phyloP scores from a whole-genome alignment of 2,329 filamentous ascomycete species.

The Bipolaris sorokiniana region DNA sequence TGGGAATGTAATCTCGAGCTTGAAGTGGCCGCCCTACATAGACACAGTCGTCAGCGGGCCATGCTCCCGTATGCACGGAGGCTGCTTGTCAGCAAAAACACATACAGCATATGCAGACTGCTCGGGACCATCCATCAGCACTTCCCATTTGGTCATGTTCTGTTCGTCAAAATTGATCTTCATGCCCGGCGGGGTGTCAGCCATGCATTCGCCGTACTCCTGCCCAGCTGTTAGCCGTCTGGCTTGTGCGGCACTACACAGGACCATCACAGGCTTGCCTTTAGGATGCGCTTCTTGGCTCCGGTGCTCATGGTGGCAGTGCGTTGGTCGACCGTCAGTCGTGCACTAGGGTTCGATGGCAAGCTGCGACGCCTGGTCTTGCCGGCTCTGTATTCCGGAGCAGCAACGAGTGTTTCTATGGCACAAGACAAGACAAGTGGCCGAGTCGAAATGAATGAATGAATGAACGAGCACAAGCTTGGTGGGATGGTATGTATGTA shows the following conservation, averaged over 20 bases:
- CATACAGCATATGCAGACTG: conserved; percentile 69
- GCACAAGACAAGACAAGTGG: background rate
- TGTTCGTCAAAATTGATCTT: conserved; percentile 62
- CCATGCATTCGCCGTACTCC: conserved; percentile 48
- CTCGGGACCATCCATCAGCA: conserved; percentile 69
- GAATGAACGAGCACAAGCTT: conserved; percentile 1
- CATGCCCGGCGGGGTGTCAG: conserved; percentile 45
- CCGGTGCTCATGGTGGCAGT: conserved; percentile 44
- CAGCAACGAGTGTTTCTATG: background rate
- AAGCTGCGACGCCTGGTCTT: conserved; percentile 8
- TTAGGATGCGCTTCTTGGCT: conserved; percentile 56
- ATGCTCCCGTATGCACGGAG: conserved; percentile 1
- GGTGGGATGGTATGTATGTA: conserved; percentile 1
- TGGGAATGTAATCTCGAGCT: conserved; percentile 74
- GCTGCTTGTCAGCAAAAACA: conserved; percentile 22
- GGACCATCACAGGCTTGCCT: conserved; percentile 35
- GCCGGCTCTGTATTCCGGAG: background rate
- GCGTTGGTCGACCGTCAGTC: conserved; percentile 8
- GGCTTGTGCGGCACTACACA: background rate
- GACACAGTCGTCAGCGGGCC: conserved; percentile 16
- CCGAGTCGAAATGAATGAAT: background rate
- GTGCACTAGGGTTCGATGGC: conserved; percentile 8
- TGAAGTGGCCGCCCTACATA: conserved; percentile 71
- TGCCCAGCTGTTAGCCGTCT: conserved; percentile 23
- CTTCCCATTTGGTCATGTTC: conserved; percentile 72